Conservation (phyloP, 1,284 basidiomycete species). For the Apiotrichum laibachii region DNA sequence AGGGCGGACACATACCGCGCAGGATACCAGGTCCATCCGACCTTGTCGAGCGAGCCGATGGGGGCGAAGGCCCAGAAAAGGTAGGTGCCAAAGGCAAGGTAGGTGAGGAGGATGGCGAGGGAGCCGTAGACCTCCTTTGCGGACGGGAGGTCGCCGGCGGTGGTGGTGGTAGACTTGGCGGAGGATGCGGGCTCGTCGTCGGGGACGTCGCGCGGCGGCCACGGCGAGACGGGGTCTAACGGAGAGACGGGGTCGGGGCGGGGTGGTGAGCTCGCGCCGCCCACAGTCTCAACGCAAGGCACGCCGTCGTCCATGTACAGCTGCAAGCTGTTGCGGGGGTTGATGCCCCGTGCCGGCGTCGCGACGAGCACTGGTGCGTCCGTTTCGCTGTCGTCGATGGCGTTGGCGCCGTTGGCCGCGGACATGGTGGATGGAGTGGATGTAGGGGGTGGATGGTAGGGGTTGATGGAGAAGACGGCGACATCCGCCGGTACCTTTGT, state of each 20-base stretch:
- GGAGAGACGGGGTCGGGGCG: constrained; percentile 46
- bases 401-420: too few species aligned
- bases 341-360: too few species aligned
- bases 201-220: constrained; percentile 53
- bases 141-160: constrained; percentile 23
- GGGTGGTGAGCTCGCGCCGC: background rate
- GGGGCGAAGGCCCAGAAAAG: constrained; percentile 64
- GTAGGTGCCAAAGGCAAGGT: constrained; percentile 66
- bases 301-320: too few species aligned
- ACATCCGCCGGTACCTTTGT: too few species aligned
- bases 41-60: constrained; percentile 58
- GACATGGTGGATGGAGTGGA: too few species aligned
- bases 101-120: constrained; percentile 75
- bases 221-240: constrained; percentile 57
- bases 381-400: too few species aligned
- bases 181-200: background rate
- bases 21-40: constrained; percentile 82
- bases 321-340: too few species aligned
- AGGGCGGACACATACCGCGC: constrained; percentile 59
- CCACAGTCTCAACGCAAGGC: too few species aligned
- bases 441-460: too few species aligned
- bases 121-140: constrained; percentile 77
- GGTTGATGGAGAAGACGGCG: too few species aligned
- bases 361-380: too few species aligned
- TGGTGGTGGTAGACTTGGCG: background rate